phyloP scores from a whole-genome alignment of 176 grass and related monocot species.

The Eleusine coracana region DNA sequence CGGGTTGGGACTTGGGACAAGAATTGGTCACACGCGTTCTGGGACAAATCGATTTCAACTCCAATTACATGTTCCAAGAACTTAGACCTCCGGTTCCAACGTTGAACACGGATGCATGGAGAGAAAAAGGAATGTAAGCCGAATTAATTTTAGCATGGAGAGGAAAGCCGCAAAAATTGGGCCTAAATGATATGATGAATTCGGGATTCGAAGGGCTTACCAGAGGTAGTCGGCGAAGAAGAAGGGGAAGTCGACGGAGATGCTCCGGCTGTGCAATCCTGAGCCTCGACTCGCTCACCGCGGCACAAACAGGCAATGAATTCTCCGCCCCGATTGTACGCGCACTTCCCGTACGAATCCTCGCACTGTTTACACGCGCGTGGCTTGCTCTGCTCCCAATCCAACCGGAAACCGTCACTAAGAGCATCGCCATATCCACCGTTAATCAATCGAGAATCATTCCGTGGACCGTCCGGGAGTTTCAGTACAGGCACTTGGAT shows the following conservation, averaged over 20 bases:
- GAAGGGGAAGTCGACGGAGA: too few species aligned
- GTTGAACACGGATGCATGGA: not conserved
- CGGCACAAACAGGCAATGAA: not conserved
- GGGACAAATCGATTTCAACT: not conserved
- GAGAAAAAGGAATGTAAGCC: too few species aligned
- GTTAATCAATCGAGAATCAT: rapidly evolving
- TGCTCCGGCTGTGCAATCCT: not conserved
- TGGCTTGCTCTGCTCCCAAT: rapidly evolving
- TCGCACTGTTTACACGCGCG: not conserved
- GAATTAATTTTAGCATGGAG: too few species aligned
- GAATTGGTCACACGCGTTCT: not conserved
- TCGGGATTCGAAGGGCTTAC: too few species aligned
- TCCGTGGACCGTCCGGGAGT: rapidly evolving
- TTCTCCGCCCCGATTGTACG: rapidly evolving
- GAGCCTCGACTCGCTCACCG: rapidly evolving
- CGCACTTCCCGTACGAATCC: not conserved
- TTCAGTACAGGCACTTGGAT: not conserved
- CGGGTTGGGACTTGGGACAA: not conserved
- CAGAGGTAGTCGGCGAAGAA: too few species aligned
- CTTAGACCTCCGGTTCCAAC: too few species aligned
- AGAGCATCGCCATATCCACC: not conserved
- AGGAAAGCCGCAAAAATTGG: not conserved
- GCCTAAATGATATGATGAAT: too few species aligned
- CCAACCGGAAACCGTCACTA: conserved; percentile 6
- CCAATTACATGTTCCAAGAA: too few species aligned